Base-by-base conservation (phyloP, 1,284 basidiomycete genomes). In the Phaffia rhodozyma region DNA sequence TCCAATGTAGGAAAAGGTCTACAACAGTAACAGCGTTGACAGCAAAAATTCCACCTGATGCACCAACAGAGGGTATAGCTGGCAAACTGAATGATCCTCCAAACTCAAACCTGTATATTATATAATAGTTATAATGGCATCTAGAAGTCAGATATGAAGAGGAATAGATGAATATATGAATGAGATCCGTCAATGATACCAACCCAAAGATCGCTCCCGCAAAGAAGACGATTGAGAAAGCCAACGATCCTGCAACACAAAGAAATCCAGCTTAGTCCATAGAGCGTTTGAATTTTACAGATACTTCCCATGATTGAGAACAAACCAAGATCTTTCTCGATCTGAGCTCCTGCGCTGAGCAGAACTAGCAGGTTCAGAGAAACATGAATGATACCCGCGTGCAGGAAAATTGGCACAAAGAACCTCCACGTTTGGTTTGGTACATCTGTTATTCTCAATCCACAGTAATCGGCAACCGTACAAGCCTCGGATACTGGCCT, bases 1-100 rank as follows among this genome's bases (percentile, higher is more conserved):
- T 82, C 93, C 93, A 97, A 72, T 98, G 94, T 30, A 92, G 85
- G 58, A 90, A 80, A 38, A 98, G 77, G 72, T 98, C 94, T 1
- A 96, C 85, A 81, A 81, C 70, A 43, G 79, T 74, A 68, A 91
- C 88, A 2, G 88, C 91, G 65, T 93, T 82, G 47, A 89, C 90
- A 2, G 91, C 91, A 66, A 97, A 96, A 62, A 97, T 90, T 0
- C 92, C 91, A 9, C 94, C 92, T 69, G 86, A 88, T 0, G 93
- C 94, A 55, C 94, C 94, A 1, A 92, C 81, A n/a, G 89, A 90
- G 0, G 93, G 91, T n/a, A 86, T 78, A 21, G 90, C 91, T 3
- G 91, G 86, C 21, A 96, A 77, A 0, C 90, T 80, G 73, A 97
- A 92, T 74, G 94, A 97, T 4, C 89, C 91, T 30, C 93, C 92